These are phyloP conservation scores for Podospora conica DNA, from an alignment of 495 filamentous ascomycete species.

Conservation along the genomic window DNA sequence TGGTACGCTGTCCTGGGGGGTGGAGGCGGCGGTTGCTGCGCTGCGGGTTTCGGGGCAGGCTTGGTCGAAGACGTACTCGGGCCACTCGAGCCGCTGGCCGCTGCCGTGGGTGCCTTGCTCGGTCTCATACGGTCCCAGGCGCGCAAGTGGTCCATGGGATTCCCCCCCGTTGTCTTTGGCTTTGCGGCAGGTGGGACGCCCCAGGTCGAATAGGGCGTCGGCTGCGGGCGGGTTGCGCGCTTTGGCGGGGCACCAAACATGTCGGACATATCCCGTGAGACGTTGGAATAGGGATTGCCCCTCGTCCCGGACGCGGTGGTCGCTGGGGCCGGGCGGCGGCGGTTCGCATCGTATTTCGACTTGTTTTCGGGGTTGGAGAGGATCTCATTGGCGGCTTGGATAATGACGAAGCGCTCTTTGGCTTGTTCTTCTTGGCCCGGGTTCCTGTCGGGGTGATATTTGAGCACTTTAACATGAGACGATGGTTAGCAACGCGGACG, in stretches of 20 bases:
- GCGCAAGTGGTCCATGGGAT: constrained; percentile 52
- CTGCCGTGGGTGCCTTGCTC: neutral
- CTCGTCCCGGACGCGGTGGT: constrained; percentile 40
- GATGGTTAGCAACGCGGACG: neutral
- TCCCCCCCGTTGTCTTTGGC: constrained; percentile 47
- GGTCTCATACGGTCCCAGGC: constrained; percentile 64
- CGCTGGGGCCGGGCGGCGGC: constrained; percentile 34
- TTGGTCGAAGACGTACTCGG: neutral
- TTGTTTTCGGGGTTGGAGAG: constrained; percentile 61
- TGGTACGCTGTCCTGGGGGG: constrained; percentile 40
- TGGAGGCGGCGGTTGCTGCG: constrained; percentile 11
- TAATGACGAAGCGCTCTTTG: constrained; percentile 74
- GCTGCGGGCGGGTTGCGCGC: constrained; percentile 30
- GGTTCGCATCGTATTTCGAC: constrained; percentile 70
- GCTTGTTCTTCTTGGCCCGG: constrained; percentile 72
- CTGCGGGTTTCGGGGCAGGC: constrained; percentile 5
- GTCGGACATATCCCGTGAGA: constrained; percentile 31
- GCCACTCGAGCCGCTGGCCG: neutral
- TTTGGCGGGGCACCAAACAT: constrained; percentile 40
- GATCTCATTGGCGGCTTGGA: constrained; percentile 81
- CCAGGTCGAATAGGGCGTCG: constrained; percentile 19
- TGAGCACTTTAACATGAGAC: constrained; percentile 53
- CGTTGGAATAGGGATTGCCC: constrained; percentile 49
- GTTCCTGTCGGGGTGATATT: constrained; percentile 87
- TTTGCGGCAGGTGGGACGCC: constrained; percentile 37